phyloP scores from a whole-genome alignment of 169 alveolate species.

The Plasmodium adleri region DNA sequence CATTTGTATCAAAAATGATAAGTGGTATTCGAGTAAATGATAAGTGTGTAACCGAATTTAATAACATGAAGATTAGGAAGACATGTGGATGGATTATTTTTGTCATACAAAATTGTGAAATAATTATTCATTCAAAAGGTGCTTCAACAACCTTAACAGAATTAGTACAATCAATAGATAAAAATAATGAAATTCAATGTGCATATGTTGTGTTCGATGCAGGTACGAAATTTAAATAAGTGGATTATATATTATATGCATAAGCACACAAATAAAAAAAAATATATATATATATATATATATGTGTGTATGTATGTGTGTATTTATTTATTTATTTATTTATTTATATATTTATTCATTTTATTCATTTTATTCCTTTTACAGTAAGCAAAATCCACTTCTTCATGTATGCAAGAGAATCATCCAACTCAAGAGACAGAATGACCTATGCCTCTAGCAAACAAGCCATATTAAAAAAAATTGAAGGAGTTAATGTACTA shows the following conservation, averaged over 20 bases:
- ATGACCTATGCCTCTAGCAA: slow-evolving; percentile 87
- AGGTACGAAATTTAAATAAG: slow-evolving; percentile 49
- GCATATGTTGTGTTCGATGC: slow-evolving; percentile 87
- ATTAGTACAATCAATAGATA: slow-evolving; percentile 58
- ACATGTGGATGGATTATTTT: slow-evolving; percentile 82
- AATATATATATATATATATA: not conserved
- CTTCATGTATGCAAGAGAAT: slow-evolving; percentile 85
- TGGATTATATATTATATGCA: not conserved
- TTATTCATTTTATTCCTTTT: not conserved
- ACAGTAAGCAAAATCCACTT: slow-evolving; percentile 83
- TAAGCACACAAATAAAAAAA: not conserved
- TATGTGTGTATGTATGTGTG: not conserved
- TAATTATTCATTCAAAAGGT: slow-evolving; percentile 72
- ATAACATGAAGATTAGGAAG: slow-evolving; percentile 83
- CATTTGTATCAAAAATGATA: slow-evolving; percentile 78
- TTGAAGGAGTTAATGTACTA: slow-evolving; percentile 82
- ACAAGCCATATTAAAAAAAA: slow-evolving; percentile 83
- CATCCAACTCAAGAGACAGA: slow-evolving; percentile 83
- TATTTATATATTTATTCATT: not conserved
- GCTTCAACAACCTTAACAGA: slow-evolving; percentile 35
- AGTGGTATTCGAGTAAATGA: slow-evolving; percentile 86
- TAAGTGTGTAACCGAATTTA: slow-evolving; percentile 81
- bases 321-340: not conserved
- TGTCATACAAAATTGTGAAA: slow-evolving; percentile 77
- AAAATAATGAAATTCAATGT: slow-evolving; percentile 79